Conservation (phyloP, 768 basidiomycete species). For the Chalciporus chontae region DNA sequence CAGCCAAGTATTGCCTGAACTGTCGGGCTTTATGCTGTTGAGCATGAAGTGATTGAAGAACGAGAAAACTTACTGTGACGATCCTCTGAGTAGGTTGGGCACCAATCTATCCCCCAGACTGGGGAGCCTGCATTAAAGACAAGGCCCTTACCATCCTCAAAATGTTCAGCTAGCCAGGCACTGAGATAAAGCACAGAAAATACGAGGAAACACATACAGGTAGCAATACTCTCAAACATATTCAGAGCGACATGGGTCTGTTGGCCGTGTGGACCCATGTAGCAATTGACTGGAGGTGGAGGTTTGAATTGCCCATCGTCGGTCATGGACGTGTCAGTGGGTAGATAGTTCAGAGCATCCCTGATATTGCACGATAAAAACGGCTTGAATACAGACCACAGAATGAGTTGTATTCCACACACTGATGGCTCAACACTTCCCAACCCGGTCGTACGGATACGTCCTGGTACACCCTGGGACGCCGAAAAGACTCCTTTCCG, state of each 20-base stretch:
- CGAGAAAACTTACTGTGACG: constrained; percentile 41
- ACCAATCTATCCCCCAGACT: constrained; percentile 93
- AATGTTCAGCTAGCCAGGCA: constrained; percentile 49
- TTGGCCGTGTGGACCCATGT: constrained; percentile 58
- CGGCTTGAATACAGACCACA: constrained; percentile 1
- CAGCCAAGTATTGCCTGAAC: constrained; percentile 78
- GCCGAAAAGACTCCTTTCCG: constrained; percentile 46
- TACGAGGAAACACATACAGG: constrained; percentile 45
- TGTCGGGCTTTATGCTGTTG: constrained; percentile 38
- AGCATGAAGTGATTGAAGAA: background rate
- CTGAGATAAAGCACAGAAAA: background rate
- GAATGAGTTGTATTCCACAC: constrained; percentile 28
- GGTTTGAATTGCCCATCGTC: constrained; percentile 49
- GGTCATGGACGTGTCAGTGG: constrained; percentile 46
- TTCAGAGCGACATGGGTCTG: constrained; percentile 48
- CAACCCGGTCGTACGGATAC: constrained; percentile 43
- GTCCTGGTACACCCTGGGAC: constrained; percentile 56
- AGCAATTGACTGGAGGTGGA: constrained; percentile 56
- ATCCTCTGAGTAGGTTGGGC: constrained; percentile 67
- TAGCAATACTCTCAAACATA: constrained; percentile 54
- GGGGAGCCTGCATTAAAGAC: constrained; percentile 87
- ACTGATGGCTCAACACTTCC: constrained; percentile 47
- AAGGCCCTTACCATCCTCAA: constrained; percentile 56
- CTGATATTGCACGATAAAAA: constrained; percentile 31
- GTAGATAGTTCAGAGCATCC: constrained; percentile 56